Evolutionary conservation across 176 grass and related monocot species (phyloP).

Genomic region (Chrysopogon serrulatus): DNA sequence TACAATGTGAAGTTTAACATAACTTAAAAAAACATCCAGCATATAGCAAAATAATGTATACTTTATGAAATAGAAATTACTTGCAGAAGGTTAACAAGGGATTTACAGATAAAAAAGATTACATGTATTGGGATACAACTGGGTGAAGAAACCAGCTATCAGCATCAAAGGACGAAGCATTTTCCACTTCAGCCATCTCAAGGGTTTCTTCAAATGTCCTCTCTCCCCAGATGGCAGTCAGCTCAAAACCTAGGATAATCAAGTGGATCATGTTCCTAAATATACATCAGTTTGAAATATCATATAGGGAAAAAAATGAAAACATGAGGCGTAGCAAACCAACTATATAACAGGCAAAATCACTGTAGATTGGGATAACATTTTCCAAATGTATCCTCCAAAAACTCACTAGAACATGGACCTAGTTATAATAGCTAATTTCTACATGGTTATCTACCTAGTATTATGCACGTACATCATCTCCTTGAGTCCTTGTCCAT

Average conservation of each 20-base stretch:
- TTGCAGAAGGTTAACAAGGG: neutral
- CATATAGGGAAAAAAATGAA: constrained; percentile 6
- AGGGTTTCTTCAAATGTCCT: constrained; percentile 81
- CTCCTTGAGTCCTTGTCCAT: neutral
- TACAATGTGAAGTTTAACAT: constrained; percentile 31
- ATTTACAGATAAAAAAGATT: constrained; percentile 23
- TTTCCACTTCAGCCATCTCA: constrained; percentile 99
- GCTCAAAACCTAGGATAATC: constrained; percentile 70
- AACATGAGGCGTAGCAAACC: constrained; percentile 5
- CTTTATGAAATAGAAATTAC: neutral
- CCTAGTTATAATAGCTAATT: neutral
- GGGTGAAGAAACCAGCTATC: constrained; percentile 82
- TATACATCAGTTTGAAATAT: constrained; percentile 15
- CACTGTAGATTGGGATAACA: neutral
- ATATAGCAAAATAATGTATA: constrained; percentile 4
- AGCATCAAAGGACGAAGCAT: constrained; percentile 85
- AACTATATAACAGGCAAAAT: neutral
- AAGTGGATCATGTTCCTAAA: neutral
- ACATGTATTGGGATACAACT: constrained; percentile 78
- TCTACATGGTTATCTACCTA: neutral
- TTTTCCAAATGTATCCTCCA: constrained; percentile 10
- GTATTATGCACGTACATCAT: constrained; percentile 3
- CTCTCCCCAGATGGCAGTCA: constrained; percentile 71
- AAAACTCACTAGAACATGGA: neutral
- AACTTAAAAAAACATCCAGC: constrained; percentile 13